A percentile compares a stretch with the other conserved stretches of the same genome.
These are phyloP conservation scores for Ophiostoma angusticollis DNA, from an alignment of 2,329 filamentous ascomycete species.

Conservation along the genomic window DNA sequence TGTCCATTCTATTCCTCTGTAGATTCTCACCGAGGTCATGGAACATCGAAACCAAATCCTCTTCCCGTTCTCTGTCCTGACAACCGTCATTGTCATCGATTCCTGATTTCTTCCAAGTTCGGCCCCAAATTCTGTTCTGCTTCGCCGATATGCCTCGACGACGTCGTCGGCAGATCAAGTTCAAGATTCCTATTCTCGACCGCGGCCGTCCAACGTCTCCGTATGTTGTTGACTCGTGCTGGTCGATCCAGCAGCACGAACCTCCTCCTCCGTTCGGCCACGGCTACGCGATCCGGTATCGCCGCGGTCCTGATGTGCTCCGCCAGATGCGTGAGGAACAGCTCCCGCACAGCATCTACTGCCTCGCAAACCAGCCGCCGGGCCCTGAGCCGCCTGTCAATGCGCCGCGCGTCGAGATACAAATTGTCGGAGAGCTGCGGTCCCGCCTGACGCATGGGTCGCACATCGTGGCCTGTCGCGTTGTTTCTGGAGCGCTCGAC, in stretches of 20 bases:
- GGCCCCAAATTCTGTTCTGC: too few species aligned
- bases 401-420: neutral
- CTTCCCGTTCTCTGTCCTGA: neutral
- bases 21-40: too few species aligned
- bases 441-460: conserved; percentile 2
- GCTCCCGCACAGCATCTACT: conserved; percentile 12
- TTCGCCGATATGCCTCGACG: neutral
- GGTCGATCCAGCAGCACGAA: conserved; percentile 7
- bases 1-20: too few species aligned
- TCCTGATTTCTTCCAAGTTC: neutral
- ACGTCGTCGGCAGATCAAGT: conserved; percentile 1
- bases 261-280: conserved; percentile 9
- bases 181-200: conserved; percentile 5
- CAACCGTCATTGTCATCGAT: neutral
- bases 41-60: too few species aligned
- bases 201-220: conserved; percentile 5
- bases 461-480: conserved; percentile 9
- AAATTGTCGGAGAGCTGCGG: conserved; percentile 8
- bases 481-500: too few species aligned
- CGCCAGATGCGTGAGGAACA: conserved; percentile 9
- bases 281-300: conserved; percentile 10
- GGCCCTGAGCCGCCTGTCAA: conserved; percentile 6
- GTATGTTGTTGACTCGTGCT: conserved; percentile 2
- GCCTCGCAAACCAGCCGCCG: conserved; percentile 7
- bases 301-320: conserved; percentile 5